These are phyloP conservation scores for Botrytis byssoidea DNA, from an alignment of 2,329 filamentous ascomycete species.

Conservation along the genomic window DNA sequence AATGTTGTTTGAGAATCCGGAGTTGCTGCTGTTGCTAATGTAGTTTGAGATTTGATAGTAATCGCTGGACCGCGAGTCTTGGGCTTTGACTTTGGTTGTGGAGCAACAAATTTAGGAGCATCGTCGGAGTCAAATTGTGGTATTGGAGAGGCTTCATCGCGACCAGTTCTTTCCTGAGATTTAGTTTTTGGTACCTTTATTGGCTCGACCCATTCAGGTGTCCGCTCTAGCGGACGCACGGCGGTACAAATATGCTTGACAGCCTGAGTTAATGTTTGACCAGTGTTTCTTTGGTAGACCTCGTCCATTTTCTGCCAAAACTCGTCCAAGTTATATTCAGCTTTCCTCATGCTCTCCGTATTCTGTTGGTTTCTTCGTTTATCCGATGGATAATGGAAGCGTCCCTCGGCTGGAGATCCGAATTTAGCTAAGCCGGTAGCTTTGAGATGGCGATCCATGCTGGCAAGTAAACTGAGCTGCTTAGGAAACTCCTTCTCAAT, in stretches of 20 bases:
- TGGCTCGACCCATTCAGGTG: background rate
- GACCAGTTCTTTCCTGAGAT: background rate
- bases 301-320: constrained; percentile 46
- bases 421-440: constrained; percentile 12
- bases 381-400: constrained; percentile 46
- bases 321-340: constrained; percentile 45
- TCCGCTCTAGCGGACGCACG: background rate
- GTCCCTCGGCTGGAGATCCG: constrained; percentile 22
- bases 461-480: background rate
- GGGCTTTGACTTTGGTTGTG: constrained; percentile 26
- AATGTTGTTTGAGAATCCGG: constrained; percentile 36
- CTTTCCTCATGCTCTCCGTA: constrained; percentile 44
- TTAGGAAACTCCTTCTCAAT: background rate
- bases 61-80: constrained; percentile 31
- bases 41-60: background rate
- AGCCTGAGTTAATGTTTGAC: constrained; percentile 25
- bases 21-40: background rate
- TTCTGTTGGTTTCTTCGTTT: constrained; percentile 49
- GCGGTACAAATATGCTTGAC: background rate
- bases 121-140: background rate
- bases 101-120: background rate
- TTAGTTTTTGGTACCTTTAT: background rate
- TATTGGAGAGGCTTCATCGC: background rate
- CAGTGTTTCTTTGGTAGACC: constrained; percentile 22
- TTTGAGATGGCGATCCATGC: background rate